Percentiles rank a stretch among this genome's conserved stretches.
Conservation (phyloP, 768 basidiomycete genomes). For the Lactarius deliciosus region DNA sequence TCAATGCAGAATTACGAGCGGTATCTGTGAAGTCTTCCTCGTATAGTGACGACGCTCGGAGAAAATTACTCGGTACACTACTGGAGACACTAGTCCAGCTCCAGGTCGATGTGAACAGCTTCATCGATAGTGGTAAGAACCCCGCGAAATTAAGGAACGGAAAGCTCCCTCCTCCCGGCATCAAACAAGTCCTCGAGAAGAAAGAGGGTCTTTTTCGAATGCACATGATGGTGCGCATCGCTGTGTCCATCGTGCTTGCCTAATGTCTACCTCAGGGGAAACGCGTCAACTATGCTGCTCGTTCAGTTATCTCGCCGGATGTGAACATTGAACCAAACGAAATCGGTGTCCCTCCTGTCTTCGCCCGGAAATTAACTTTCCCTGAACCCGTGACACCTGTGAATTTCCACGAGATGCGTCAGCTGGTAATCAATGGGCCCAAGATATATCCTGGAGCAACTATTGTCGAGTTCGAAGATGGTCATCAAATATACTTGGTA, state of each 20-base stretch:
- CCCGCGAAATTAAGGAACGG: conserved; percentile 82
- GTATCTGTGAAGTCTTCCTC: conserved; percentile 57
- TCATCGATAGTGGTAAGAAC: conserved; percentile 96
- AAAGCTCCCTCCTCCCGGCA: conserved; percentile 85
- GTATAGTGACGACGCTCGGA: conserved; percentile 50
- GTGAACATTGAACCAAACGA: conserved; percentile 99
- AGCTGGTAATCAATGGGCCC: conserved; percentile 88
- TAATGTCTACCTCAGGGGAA: conserved; percentile 66
- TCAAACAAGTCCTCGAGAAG: conserved; percentile 97
- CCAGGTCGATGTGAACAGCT: conserved; percentile 93
- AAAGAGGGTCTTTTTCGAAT: conserved; percentile 98
- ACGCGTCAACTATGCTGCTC: conserved; percentile 98
- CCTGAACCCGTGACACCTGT: conserved; percentile 93
- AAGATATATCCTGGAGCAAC: conserved; percentile 88
- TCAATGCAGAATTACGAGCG: conserved; percentile 62
- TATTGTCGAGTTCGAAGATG: conserved; percentile 95
- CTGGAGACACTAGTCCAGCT: conserved; percentile 85
- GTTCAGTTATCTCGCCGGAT: conserved; percentile 99
- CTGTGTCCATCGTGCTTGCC: conserved; percentile 13
- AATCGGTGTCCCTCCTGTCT: conserved; percentile 96
- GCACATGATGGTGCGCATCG: conserved; percentile 89
- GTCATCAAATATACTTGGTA: conserved; percentile 81
- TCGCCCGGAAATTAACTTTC: conserved; percentile 94
- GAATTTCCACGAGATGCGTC: conserved; percentile 86
- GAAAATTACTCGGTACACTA: conserved; percentile 61